Base-by-base conservation (phyloP, 139 green algal species). In the Medakamo hakoo region DNA sequence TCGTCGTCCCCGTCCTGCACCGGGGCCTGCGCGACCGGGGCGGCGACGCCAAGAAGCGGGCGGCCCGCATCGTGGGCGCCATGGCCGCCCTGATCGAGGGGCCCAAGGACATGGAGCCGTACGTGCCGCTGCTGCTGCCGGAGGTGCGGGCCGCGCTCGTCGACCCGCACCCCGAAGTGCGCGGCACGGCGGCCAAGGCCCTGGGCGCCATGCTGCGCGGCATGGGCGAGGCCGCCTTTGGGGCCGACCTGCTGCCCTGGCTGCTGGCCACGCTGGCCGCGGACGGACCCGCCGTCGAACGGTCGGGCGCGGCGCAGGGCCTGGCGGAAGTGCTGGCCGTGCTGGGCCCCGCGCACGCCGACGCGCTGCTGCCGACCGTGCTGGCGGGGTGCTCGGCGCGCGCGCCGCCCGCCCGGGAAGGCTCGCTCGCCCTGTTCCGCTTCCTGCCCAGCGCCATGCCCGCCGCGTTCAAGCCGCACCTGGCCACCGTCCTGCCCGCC, bases 1-100 rank as follows among this genome's bases (percentile, higher is more conserved):
- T 98, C 55, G 88, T 98, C 68, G 76, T 96, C 65, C 92, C 92
- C 19, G 88, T 98, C 2, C 76, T 98, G 30, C 78, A 90, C 70
- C 70, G 86, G 24, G 85, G 90, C 57, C 78, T 98, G 63, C 70
- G 85, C 4, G 90, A 97, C 67, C 78, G 88, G 20, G 87, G 70
- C 40, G 85, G 87, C 21, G 92, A 97, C 61, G 84, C 80, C 49
- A 98, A 98, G 82, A 93, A 93, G 76, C 78, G 84, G 1, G 92
- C 92, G 0, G 86, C 83, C 0, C 82, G 90, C 64, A 97, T 97
- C 66, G 85, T 95, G 20, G 92, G 91, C 67, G 95, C 89, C 79
- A 89, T 97, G 76, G 91, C 83, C 73, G 71, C 73, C 22, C 81
- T 98, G n/a, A 81, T 95, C 59, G 91, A 88, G 27, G 89, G 97